Base-by-base conservation (phyloP, 441 rosid genomes). In the Arabidopsis hybrid region DNA sequence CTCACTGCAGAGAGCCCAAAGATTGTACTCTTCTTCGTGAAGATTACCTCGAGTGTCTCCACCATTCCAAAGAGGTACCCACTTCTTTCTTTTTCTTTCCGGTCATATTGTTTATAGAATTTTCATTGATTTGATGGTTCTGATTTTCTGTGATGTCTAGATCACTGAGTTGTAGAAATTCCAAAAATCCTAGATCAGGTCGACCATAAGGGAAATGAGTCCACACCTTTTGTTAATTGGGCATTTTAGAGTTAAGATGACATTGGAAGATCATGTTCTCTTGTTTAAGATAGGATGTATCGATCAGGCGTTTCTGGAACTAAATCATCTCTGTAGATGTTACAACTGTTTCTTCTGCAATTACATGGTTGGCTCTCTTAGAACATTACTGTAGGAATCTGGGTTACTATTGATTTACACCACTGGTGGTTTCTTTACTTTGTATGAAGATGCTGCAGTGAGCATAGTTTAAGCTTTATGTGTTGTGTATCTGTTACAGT, bases 1-100 rank as follows among this genome's bases (percentile, higher is more conserved):
- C 96, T 49, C 83, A 79, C 31, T 95, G 98, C 87, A 81, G 95
- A 72, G 92, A 91, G 84, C 99, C 99, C 75, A 95, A 87, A 80
- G 99, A 95, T 82, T 95, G 98, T 52, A 57, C 85, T 42, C 91
- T 92, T 73, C 97, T 92, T 4, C 65, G 65, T 40, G 50, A 60
- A 60, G 65, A 60, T 40, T 67, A 39, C 43, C 18, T 53, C 36
- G 63, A 52, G 31, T 56, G 47, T 63, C 69, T 53, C 49, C 63
- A 42, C 35, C 70, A 26, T 34, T 49, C 18, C 58, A 61, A 42
- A 55, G 57, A 72, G 76, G 76, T 46, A n/a, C 18, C 50, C 17
- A 11, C n/a, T 45, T n/a, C 45, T 40, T 6, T 5, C 7, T 5
- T 36, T 40, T n/a, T 12, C 12, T 12, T 4, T 40, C 9, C 39